Base-by-base conservation (phyloP, 306 rosid genomes). In the Benincasa hispida region DNA sequence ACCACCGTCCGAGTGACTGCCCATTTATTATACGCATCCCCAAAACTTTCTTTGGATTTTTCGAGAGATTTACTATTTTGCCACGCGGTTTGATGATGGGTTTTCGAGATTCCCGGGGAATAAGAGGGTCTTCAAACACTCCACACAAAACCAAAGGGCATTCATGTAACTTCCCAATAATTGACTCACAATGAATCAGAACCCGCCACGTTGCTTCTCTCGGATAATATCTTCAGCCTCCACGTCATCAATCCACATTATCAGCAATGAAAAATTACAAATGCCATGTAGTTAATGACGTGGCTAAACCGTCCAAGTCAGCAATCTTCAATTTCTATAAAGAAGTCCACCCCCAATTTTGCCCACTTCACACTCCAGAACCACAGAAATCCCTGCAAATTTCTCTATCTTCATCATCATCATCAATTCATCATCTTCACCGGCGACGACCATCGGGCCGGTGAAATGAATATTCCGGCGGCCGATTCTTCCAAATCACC, bases 401-500 rank as follows among this genome's bases (percentile, higher is more conserved):
- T 74, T n/a, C 75, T 37, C 18, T 21, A 67, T 66, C 73, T 62
- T 62, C n/a, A 8, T 62, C 51, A 10, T 67, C 56, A 2, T 27
- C 76, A 7, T 59, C 78, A 57, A n/a, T n/a, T 75, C 68, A 4
- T 25, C 77, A 28, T 59, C 79, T 76, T 76, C 70, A 3, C 79
- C 79, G 69, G 56, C 66, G 54, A 13, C 72, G 39, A 22, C 25
- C 55, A 37, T n/a, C 79, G 82, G 85, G 84, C 89, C 81, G 83
- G 72, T 88, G 87, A 83, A 75, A 93, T 91, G 98, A 88, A 81
- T 75, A 77, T 79, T 83, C 90, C 90, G 87, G 96, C 87, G 25
- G 83, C 15, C 1, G 7, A 72, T 1, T 76, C 79, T 8, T 82
- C 72, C 14, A 54, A 68, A n/a, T 54, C 77, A 14, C 61, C 75